These are phyloP conservation scores for Austroboletus novae-zelandiae DNA, from an alignment of 1,284 basidiomycete species.

Conservation along the genomic window DNA sequence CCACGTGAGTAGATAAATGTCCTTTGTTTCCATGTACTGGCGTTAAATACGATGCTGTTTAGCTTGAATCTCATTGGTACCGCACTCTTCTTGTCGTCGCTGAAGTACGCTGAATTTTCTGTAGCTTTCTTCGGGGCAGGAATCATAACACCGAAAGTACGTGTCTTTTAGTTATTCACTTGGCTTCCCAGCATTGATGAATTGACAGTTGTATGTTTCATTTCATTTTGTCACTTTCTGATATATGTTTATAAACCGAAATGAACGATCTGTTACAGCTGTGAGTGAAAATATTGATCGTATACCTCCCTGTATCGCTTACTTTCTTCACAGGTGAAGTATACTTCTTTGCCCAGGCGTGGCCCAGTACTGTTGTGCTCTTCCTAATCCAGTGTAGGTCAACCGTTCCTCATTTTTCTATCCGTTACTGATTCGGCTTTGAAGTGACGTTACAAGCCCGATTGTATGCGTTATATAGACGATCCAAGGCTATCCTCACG, in stretches of 20 bases:
- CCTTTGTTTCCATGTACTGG: background rate
- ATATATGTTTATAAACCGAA: background rate
- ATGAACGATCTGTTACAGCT: background rate
- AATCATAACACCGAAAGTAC: slow-evolving; percentile 10
- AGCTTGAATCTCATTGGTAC: slow-evolving; percentile 20
- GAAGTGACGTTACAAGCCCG: slow-evolving; percentile 16
- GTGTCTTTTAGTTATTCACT: background rate
- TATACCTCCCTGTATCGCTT: background rate
- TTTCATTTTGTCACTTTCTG: background rate
- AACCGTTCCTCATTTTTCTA: background rate
- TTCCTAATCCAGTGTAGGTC: slow-evolving; percentile 15
- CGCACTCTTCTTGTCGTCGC: background rate
- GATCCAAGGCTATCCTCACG: slow-evolving; percentile 7
- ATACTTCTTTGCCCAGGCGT: slow-evolving; percentile 7
- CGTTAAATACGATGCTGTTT: background rate
- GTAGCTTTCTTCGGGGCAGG: slow-evolving; percentile 15
- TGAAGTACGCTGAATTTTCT: background rate
- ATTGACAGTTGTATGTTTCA: slow-evolving; percentile 14
- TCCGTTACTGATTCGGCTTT: background rate
- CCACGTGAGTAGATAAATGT: slow-evolving; percentile 12
- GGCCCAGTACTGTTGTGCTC: background rate
- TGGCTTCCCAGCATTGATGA: background rate
- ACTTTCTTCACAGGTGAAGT: slow-evolving; percentile 4
- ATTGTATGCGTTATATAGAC: slow-evolving; percentile 16
- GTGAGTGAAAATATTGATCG: slow-evolving; percentile 2